Evolutionary conservation across 371 early-diverging fungal genomes (phyloP).

Genomic region (Mortierella sp.): DNA sequence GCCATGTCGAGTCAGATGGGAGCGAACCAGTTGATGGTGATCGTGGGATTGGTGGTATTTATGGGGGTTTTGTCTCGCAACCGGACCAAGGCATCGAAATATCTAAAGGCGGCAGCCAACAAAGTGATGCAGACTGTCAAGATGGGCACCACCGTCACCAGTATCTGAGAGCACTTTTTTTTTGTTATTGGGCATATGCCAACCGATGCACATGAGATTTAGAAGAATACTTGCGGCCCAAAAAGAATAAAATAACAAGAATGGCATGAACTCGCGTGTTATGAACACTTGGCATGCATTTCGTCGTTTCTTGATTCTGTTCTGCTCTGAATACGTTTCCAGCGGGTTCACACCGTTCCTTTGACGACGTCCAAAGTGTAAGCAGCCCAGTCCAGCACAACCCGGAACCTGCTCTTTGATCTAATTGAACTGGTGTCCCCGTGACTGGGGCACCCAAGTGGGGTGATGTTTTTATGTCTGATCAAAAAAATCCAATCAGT

Average conservation of each 20-base stretch:
- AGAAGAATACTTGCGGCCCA: neutral
- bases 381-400: too few relatives aligned
- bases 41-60: conserved; percentile 46
- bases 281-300: neutral
- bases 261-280: neutral
- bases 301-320: neutral
- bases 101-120: conserved; percentile 22
- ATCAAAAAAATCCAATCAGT: neutral
- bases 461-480: neutral
- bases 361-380: neutral
- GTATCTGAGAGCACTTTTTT: conserved; percentile 19
- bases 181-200: too few relatives aligned
- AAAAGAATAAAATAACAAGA: neutral
- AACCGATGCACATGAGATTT: neutral
- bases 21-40: conserved; percentile 34
- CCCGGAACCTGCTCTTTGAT: neutral
- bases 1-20: conserved; percentile 27
- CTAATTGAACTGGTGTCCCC: neutral
- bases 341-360: neutral
- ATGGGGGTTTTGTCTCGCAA: conserved; percentile 37
- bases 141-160: conserved; percentile 56
- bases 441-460: conserved; percentile 4
- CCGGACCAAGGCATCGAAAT: conserved; percentile 22
- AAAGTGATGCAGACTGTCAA: conserved; percentile 54
- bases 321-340: neutral